Evolutionary conservation across 345 rosid genomes (phyloP).

Genomic region (Pugionium cornutum): DNA sequence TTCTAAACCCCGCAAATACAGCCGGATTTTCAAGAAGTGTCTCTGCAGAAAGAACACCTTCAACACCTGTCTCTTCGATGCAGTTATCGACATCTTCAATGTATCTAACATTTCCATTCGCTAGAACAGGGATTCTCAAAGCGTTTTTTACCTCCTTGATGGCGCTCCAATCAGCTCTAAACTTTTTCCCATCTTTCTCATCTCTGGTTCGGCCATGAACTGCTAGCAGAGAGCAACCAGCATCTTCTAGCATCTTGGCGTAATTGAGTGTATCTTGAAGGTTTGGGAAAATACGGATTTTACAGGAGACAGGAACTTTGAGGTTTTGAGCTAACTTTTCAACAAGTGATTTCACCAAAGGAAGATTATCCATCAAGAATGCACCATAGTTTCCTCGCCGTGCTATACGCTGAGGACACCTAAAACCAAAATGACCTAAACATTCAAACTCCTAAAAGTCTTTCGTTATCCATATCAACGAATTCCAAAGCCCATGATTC

Average conservation of each 20-base stretch:
- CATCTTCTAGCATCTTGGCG: conserved; percentile 91
- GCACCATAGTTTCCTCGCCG: conserved; percentile 90
- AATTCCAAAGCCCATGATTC: not conserved
- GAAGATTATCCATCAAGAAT: conserved; percentile 93
- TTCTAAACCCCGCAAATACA: conserved; percentile 76
- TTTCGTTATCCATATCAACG: not conserved
- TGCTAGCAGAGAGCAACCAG: conserved; percentile 90
- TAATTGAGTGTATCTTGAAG: conserved; percentile 71
- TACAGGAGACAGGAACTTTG: conserved; percentile 80
- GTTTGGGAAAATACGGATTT: conserved; percentile 79
- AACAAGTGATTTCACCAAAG: conserved; percentile 76
- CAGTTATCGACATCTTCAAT: conserved; percentile 71
- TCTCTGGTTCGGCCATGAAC: conserved; percentile 91
- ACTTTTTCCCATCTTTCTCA: conserved; percentile 82
- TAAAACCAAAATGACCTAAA: conserved; percentile 33
- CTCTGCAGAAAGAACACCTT: conserved; percentile 96
- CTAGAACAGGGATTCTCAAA: conserved; percentile 81
- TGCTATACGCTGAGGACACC: conserved; percentile 97
- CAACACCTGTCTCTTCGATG: conserved; percentile 71
- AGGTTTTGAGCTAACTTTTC: conserved; percentile 70
- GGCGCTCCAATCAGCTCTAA: conserved; percentile 76
- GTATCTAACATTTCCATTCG: conserved; percentile 86
- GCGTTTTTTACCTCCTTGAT: conserved; percentile 80
- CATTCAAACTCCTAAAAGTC: conserved; percentile 11
- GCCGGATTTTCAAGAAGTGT: conserved; percentile 95